These are phyloP conservation scores for Raffaelea deltoideospora DNA, from an alignment of 2,329 filamentous ascomycete species.

Conservation along the genomic window DNA sequence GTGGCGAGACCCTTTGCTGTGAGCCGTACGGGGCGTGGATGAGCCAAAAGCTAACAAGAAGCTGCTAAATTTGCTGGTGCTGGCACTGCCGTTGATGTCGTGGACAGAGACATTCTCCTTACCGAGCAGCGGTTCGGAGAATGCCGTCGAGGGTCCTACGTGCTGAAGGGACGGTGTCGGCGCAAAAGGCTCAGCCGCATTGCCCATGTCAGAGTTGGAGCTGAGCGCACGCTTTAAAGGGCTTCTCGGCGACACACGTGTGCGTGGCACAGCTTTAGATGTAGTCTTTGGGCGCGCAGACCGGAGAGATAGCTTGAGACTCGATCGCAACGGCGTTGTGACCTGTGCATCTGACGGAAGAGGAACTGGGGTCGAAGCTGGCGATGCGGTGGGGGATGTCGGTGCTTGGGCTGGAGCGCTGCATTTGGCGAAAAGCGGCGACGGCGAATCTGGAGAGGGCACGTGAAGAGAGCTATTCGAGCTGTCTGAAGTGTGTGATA, in stretches of 20 bases:
- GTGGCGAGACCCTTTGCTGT: slow-evolving; percentile 35
- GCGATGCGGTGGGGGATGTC: no score
- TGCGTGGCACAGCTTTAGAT: slow-evolving; percentile 39
- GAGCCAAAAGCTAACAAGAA: slow-evolving; percentile 22
- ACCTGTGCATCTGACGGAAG: no score
- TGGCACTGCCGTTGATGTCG: no score
- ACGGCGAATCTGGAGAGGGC: slow-evolving; percentile 37
- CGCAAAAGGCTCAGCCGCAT: slow-evolving; percentile 37
- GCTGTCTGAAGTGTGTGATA: slow-evolving; percentile 29
- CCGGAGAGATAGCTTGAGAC: slow-evolving; percentile 49
- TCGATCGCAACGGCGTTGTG: slow-evolving; percentile 52
- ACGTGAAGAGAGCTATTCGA: slow-evolving; percentile 43
- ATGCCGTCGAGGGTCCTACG: slow-evolving; percentile 17
- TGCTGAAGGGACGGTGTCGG: slow-evolving; percentile 26
- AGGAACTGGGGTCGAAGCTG: no score
- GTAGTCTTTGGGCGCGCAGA: slow-evolving; percentile 46
- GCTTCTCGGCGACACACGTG: slow-evolving; percentile 62
- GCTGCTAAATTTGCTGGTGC: slow-evolving; percentile 14
- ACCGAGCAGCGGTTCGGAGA: slow-evolving; percentile 12
- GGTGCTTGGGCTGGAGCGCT: no score
- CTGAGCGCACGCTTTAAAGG: slow-evolving; percentile 66
- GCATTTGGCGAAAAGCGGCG: no score
- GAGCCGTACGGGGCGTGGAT: slow-evolving; percentile 24
- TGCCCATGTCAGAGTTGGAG: slow-evolving; percentile 55
- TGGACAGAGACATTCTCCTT: slow-evolving; percentile 28